These are phyloP conservation scores for Ailanthus altissimus DNA, from an alignment of 345 rosid species.

Conservation along the genomic window DNA sequence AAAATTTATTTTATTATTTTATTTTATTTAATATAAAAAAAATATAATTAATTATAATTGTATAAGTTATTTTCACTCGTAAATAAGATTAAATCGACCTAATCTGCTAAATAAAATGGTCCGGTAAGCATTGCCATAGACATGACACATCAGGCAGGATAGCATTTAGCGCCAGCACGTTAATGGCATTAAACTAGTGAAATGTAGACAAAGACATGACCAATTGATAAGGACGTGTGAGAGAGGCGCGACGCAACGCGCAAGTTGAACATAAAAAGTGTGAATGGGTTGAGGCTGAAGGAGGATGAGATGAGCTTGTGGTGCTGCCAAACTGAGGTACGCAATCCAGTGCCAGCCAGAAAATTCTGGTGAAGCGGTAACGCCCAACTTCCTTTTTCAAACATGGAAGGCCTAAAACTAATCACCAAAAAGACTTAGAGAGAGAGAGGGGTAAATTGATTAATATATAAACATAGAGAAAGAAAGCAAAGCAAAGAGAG, in stretches of 20 bases:
- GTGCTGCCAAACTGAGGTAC: neutral
- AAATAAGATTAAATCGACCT: no score
- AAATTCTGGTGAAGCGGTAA: slow-evolving; percentile 19
- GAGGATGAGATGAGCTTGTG: neutral
- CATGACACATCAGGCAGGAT: neutral
- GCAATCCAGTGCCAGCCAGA: slow-evolving; percentile 15
- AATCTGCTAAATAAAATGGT: no score
- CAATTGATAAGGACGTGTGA: neutral
- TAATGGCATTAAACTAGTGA: neutral
- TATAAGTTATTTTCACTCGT: no score
- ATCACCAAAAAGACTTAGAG: neutral
- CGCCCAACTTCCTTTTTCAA: slow-evolving; percentile 3
- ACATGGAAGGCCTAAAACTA: slow-evolving; percentile 10
- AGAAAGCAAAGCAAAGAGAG: neutral
- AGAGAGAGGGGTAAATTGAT: neutral
- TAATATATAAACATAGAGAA: neutral
- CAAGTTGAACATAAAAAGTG: neutral
- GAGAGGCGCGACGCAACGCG: neutral
- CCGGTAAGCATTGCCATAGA: no score
- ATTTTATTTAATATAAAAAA: no score
- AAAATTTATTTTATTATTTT: no score
- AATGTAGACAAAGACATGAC: neutral
- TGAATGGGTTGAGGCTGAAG: no score
- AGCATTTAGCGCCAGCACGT: neutral
- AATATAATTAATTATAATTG: no score